A percentile compares a stretch with the other conserved stretches of the same genome.
phyloP scores from a whole-genome alignment of 129 eudicot genomes.

The Helichrysum umbraculigerum region DNA sequence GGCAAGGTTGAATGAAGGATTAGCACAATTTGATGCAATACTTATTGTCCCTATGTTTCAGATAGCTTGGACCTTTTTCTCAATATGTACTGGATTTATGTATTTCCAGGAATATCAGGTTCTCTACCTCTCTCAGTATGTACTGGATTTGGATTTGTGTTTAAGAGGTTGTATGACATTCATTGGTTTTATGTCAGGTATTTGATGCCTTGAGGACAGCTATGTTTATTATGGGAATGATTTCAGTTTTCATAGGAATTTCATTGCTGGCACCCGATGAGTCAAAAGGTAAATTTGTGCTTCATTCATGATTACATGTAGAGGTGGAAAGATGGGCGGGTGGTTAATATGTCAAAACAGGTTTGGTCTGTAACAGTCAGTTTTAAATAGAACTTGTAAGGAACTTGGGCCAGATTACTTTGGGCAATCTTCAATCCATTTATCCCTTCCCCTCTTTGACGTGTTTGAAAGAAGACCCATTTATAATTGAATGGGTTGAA shows the following conservation, averaged over 20 bases:
- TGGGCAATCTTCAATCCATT: background rate
- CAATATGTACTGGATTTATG: slow-evolving; percentile 95
- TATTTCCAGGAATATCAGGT: slow-evolving; percentile 99
- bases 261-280: slow-evolving; percentile 97
- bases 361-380: background rate
- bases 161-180: slow-evolving; percentile 22
- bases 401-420: background rate
- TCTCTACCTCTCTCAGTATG: slow-evolving; percentile 27
- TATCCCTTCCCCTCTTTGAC: too few relatives aligned
- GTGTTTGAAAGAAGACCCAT: background rate
- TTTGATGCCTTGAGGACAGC: slow-evolving; percentile 74
- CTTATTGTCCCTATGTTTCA: slow-evolving; percentile 99
- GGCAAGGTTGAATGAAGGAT: slow-evolving; percentile 96
- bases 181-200: slow-evolving; percentile 50
- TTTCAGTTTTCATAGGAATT: slow-evolving; percentile 89
- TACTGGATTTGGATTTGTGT: background rate
- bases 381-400: background rate
- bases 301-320: background rate
- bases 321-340: background rate
- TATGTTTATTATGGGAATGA: slow-evolving; percentile 92
- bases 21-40: slow-evolving; percentile 87
- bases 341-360: background rate
- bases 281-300: slow-evolving; percentile 59
- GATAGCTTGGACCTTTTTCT: slow-evolving; percentile 96
- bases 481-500: background rate